phyloP scores from a whole-genome alignment of 257 asterid genomes.

The Verbena officinalis region DNA sequence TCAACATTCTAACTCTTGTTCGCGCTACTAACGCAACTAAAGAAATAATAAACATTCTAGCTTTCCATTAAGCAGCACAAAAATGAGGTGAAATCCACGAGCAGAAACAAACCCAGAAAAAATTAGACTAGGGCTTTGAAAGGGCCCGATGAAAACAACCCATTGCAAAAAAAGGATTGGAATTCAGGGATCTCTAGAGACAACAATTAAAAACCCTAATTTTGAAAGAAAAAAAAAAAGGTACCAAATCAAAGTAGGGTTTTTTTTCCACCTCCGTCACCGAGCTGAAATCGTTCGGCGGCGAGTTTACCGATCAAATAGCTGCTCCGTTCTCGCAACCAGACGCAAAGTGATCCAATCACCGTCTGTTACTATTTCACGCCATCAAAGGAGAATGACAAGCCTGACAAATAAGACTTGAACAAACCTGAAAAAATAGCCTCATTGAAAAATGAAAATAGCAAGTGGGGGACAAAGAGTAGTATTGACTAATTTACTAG shows the following conservation, averaged over 20 bases:
- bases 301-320: conserved; percentile 20
- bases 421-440: too few relatives aligned
- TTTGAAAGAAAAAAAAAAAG: neutral
- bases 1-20: neutral
- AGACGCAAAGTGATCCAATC: conserved; percentile 22
- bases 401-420: conserved; percentile 51
- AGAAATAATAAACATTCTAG: neutral
- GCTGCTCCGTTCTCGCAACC: conserved; percentile 18
- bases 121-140: neutral
- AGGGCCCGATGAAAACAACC: neutral
- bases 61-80: neutral
- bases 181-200: neutral
- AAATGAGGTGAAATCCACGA: neutral
- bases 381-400: conserved; percentile 50
- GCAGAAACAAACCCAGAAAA: neutral
- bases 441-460: neutral
- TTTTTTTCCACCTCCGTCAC: neutral
- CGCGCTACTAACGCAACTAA: neutral
- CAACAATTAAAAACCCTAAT: conserved; percentile 25
- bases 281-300: too few relatives aligned
- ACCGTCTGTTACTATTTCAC: conserved; percentile 25
- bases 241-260: neutral
- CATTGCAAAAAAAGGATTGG: neutral
- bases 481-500: neutral
- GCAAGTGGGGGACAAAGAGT: neutral